A percentile compares a stretch with the other conserved stretches of the same genome.
phyloP scores from a whole-genome alignment of 2,329 filamentous ascomycete species.

The Monilinia vaccinii-corymbosi region DNA sequence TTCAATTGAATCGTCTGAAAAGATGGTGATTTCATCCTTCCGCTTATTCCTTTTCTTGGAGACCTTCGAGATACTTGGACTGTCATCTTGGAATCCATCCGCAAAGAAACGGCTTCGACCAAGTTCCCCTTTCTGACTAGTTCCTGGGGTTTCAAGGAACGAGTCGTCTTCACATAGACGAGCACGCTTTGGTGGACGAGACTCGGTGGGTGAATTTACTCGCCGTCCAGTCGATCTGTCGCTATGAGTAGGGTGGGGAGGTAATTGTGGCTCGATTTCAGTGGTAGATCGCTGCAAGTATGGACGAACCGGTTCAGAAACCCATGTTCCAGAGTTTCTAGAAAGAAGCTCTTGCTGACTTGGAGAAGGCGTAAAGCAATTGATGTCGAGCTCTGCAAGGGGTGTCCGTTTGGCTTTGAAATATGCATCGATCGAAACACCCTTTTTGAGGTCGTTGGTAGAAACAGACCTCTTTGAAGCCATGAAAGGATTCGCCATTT shows the following conservation, averaged over 20 bases:
- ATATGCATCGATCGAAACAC: slow-evolving; percentile 52
- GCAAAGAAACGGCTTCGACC: slow-evolving; percentile 41
- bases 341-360: slow-evolving; percentile 52
- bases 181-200: slow-evolving; percentile 40
- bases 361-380: slow-evolving; percentile 56
- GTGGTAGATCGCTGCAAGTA: slow-evolving; percentile 21
- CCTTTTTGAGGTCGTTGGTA: slow-evolving; percentile 47
- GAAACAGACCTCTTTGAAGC: slow-evolving; percentile 21
- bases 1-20: slow-evolving; percentile 43
- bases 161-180: slow-evolving; percentile 41
- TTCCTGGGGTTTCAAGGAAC: slow-evolving; percentile 20
- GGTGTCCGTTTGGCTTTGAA: slow-evolving; percentile 56
- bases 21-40: slow-evolving; percentile 38
- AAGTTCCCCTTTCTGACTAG: slow-evolving; percentile 26
- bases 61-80: slow-evolving; percentile 32
- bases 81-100: slow-evolving; percentile 28
- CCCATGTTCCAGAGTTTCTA: slow-evolving; percentile 46
- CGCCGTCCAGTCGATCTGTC: slow-evolving; percentile 33
- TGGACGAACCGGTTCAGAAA: slow-evolving; percentile 36
- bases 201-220: slow-evolving; percentile 33
- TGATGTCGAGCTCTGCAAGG: slow-evolving; percentile 58
- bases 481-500: slow-evolving; percentile 15
- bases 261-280: slow-evolving; percentile 29
- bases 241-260: slow-evolving; percentile 29
- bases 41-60: slow-evolving; percentile 33